Evolutionary conservation across 2,329 filamentous ascomycete species (phyloP), one percentile per base, ranked within the genome.

Genomic region (Aciculosporium take): DNA sequence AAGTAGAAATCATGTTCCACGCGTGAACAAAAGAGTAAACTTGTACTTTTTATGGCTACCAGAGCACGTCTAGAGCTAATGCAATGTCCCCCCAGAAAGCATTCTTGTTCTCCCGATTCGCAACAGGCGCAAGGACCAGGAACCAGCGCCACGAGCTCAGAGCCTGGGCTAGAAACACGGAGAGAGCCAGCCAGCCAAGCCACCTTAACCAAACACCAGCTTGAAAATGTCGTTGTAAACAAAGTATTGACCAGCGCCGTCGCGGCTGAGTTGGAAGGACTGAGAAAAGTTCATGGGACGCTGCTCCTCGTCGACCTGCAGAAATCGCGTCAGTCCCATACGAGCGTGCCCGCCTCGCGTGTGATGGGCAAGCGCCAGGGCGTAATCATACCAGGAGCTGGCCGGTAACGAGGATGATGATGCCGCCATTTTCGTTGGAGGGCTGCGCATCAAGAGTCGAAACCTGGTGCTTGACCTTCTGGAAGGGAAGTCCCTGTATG

Each of bases 211-310:
- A 64, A 84, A 89, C 52, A 94, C 75, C 47, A 96, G 76, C 66
- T 84, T 84, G 79, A 96, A 96, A 61, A 96, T 67, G 63, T 96
- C 89, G 71, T 96, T 95, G 69, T 80, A 81, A 59, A 96, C 83
- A 62, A 76, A 95, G 70, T 82, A 94, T 65, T 72, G 78, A 53
- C 78, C 81, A 40, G 64, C 64, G 39, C 64, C 64, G 42, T 86
- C 81, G 46, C 77, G 79, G 50, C 77, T 64, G 48, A 96, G 80
- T 64, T 93, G 83, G 75, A 96, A 96, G 43, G 75, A 67, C 68
- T 96, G 88, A 43, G 80, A 80, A 67, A 88, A 98, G 73, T 76
- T 87, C 81, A 95, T 91, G 34, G 86, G 84, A 56, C 77, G 77
- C 61, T 83, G 71, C 64, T 87, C 79, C 52, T 88, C 87, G 49